phyloP scores from a whole-genome alignment of 306 rosid species.

The Ochetophila trinervis region DNA sequence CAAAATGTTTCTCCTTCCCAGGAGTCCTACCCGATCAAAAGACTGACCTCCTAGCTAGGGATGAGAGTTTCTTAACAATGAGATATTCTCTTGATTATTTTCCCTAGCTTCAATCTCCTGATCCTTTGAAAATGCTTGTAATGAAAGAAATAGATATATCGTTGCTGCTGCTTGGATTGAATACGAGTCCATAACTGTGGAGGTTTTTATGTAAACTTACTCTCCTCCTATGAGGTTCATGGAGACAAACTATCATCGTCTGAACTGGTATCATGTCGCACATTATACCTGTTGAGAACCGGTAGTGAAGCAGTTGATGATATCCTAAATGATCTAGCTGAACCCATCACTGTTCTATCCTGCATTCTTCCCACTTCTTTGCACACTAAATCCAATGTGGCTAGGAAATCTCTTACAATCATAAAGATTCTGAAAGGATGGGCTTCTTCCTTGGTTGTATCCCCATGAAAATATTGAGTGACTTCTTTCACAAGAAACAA shows the following conservation, averaged over 20 bases:
- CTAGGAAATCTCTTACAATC: constrained; percentile 90
- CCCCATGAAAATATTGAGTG: constrained; percentile 87
- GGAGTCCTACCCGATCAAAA: constrained; percentile 19
- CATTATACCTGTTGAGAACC: constrained; percentile 75
- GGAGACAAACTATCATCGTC: constrained; percentile 93
- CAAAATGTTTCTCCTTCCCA: constrained; percentile 18
- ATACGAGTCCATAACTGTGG: constrained; percentile 13
- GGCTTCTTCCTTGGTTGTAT: constrained; percentile 86
- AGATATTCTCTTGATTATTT: constrained; percentile 27
- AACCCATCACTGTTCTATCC: constrained; percentile 71
- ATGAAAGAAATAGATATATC: constrained; percentile 11
- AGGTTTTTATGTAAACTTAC: constrained; percentile 26
- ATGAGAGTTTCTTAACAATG: constrained; percentile 19
- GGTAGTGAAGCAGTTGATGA: constrained; percentile 73
- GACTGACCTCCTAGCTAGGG: constrained; percentile 17
- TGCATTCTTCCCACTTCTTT: constrained; percentile 91
- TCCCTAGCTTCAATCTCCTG: constrained; percentile 18
- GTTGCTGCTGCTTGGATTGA: constrained; percentile 3
- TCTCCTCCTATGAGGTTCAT: constrained; percentile 40
- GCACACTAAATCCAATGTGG: constrained; percentile 82
- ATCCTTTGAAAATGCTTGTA: constrained; percentile 27
- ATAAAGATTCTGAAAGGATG: constrained; percentile 92
- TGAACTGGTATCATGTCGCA: constrained; percentile 67
- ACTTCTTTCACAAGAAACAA: constrained; percentile 81
- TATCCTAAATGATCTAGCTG: constrained; percentile 85